These are phyloP conservation scores for Globisporangium cederbergense DNA, from an alignment of 352 stramenopile genomes.

Conservation along the genomic window DNA sequence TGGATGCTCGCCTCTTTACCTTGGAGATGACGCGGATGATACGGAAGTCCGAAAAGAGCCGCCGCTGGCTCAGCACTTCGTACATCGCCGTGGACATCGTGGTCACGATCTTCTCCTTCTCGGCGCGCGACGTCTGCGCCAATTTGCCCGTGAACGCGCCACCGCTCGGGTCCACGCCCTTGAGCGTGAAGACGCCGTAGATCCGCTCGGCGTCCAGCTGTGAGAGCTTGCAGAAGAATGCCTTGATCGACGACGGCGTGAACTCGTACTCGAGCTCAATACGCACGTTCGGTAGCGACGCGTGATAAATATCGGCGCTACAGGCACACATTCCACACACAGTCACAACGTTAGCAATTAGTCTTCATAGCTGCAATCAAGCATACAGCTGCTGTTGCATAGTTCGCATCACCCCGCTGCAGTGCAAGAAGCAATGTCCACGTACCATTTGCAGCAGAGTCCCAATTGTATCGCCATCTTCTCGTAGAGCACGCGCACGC, in stretches of 20 bases:
- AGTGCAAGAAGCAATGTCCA: background rate
- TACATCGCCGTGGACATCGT: constrained; percentile 55
- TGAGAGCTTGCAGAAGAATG: constrained; percentile 75
- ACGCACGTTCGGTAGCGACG: constrained; percentile 65
- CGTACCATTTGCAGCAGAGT: constrained; percentile 62
- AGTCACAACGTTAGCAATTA: background rate
- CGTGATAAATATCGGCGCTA: constrained; percentile 85
- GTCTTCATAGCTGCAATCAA: background rate
- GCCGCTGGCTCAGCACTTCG: constrained; percentile 71
- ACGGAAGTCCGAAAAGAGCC: constrained; percentile 80
- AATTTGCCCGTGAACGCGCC: constrained; percentile 1
- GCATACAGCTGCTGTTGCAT: background rate
- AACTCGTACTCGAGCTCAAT: constrained; percentile 79
- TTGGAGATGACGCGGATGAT: constrained; percentile 74
- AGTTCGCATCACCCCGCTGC: background rate
- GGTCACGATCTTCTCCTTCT: constrained; percentile 26
- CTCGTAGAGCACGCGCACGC: constrained; percentile 72
- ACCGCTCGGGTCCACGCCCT: constrained; percentile 3
- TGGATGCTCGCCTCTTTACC: constrained; percentile 15
- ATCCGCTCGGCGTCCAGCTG: constrained; percentile 71
- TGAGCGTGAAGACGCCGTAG: constrained; percentile 40
- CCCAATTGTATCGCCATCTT: constrained; percentile 65
- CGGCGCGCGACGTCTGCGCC: constrained; percentile 3
- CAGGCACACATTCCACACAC: background rate
- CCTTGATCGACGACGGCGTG: constrained; percentile 60